These are phyloP conservation scores for Aureococcus anophagefferens DNA, from an alignment of 108 stramenopile genomes.

Conservation along the genomic window DNA sequence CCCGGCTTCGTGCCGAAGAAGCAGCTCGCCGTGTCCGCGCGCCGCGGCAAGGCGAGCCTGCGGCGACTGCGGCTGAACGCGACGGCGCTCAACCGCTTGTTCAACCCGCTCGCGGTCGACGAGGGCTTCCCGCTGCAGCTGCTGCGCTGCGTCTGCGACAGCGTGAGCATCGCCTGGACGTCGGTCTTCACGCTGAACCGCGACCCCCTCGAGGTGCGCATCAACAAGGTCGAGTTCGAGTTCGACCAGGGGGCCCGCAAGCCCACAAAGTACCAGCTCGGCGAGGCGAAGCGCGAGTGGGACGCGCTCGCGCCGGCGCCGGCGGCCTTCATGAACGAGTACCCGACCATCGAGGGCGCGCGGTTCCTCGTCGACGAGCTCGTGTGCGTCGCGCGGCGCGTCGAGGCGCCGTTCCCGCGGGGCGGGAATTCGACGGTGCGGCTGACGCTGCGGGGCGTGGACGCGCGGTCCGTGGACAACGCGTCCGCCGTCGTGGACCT, in stretches of 20 bases:
- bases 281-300: no score
- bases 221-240: neutral
- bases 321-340: no score
- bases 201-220: neutral
- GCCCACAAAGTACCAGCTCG: no score
- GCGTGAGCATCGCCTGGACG: neutral
- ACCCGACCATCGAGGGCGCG: no score
- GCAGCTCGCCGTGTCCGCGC: neutral
- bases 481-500: no score
- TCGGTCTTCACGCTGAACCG: neutral
- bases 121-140: neutral
- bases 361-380: no score
- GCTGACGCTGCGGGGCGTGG: no score
- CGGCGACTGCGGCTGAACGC: neutral
- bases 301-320: no score
- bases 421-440: no score
- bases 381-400: no score
- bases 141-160: neutral
- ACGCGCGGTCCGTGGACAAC: no score
- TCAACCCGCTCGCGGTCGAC: neutral
- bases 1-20: neutral
- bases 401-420: no score
- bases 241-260: neutral
- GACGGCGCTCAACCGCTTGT: neutral
- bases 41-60: neutral